Base-by-base conservation (phyloP, 352 stramenopile species). In the Phytophthora sojae region DNA sequence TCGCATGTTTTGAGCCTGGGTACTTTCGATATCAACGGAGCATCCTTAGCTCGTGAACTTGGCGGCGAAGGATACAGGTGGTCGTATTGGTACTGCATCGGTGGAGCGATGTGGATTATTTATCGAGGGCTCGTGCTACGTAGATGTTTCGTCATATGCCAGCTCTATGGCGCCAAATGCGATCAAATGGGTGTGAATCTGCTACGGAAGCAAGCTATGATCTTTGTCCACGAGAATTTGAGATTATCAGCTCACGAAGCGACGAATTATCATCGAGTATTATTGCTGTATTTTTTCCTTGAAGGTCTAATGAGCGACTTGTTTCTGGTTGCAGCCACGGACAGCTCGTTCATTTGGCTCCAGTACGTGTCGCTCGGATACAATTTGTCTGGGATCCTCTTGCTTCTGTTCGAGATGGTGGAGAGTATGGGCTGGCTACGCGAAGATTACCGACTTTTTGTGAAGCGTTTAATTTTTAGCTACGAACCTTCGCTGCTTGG, bases 251-350 rank as follows among this genome's bases (percentile, higher is more conserved):
- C 58, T 3, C 58, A 64, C 17, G 29, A 45, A 4, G 58, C 45
- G 7, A 50, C 45, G 1, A 64, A 64, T 49, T 64, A 57, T 14
- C 58, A 64, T 57, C 58, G 58, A 50, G 45, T 57, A 30, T 2
- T 64, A 4, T 11, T 57, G 7, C 23, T 64, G 21, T 64, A 64
- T 49, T 37, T 64, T 3, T 21, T 64, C 2, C 21, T 64, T 4
- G 57, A 64, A 64, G 57, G 57, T 5, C 44, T 57, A 8, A 64
- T 64, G 57, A 56, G 57, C 45, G 57, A 64, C 30, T 35, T 57
- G 44, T 64, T 64, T n/a, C 44, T 64, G 26, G 42, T 64, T 8
- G 44, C 57, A 37, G 44, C 44, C 14, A 64, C 44, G 8, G 26
- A 64, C 17, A 44, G 57, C 12, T 57, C 57, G 55, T 64, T 64